Evolutionary conservation across 257 asterid genomes (phyloP), one percentile per base, ranked within the genome.

Genomic region (Henckelia pumila): DNA sequence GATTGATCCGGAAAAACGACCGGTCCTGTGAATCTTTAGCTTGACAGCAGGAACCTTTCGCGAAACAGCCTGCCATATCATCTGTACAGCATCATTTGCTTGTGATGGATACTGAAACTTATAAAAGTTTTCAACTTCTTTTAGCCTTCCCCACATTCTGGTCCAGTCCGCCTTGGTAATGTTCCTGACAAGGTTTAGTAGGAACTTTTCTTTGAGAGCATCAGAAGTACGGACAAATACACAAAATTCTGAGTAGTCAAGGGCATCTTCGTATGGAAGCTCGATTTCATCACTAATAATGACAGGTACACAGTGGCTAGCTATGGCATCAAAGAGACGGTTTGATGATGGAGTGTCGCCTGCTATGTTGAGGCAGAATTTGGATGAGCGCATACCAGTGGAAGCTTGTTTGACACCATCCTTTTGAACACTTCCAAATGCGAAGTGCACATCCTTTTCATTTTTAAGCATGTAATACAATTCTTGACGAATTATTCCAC

Each of bases 301-400:
- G 63, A 89, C 88, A 0, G 96, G 96, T 10, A 86, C 92, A 23
- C 96, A 89, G 77, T 89, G 96, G 77, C 89, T 84, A 6, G 89
- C 89, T 24, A 89, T 84, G 22, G 96, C 89, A 64, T 89, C 96
- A 67, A 86, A 89, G 30, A 89, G 95, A 10, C 95, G 91, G 82
- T 89, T 89, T 14, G 96, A 89, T 4, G 96, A 89, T 11, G 96
- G 96, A 19, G 96, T 89, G 70, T 89, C 96, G 0, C 96, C 95
- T 0, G 96, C 96, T 11, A 89, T 84, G 78, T 89, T 84, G 70
- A 89, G 96, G 76, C 96, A 89, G 83, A 89, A 89, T 57, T 85
- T 89, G 13, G 96, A 86, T 9, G 79, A 68, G 3, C 77, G 88
- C 96, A 89, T 86, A 14, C 96, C 96, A 22, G 64, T 25, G 0